Base-by-base conservation (phyloP, 169 alveolate species). In the Plasmodium knowlesi region DNA sequence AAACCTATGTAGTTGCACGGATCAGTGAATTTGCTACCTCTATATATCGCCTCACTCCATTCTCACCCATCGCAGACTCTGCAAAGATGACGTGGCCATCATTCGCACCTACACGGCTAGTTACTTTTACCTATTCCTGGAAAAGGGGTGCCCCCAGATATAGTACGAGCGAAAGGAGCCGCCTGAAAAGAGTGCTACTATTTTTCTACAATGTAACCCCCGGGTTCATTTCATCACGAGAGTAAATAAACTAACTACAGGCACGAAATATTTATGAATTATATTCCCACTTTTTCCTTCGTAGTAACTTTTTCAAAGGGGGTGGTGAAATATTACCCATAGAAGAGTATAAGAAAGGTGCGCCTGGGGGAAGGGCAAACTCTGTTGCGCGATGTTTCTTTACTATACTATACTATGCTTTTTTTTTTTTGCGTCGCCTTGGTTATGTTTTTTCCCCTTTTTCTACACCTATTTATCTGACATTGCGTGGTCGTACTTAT, bases 81-180 rank as follows among this genome's bases (percentile, higher is more conserved):
- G 94, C 82, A 89, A 89, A n/a, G 94, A 89, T 32, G 94, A 79
- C 12, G 94, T 80, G 32, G 84, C 94, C n/a, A 25, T 30, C 22
- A 89, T 89, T 28, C 86, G 94, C 19, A 34, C 71, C 10, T 89
- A 79, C 82, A 89, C 94, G 46, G 46, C 94, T 32, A 79, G 74
- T 39, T 79, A 89, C 41, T 89, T 89, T 34, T 89, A 89, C 30
- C 43, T 78, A 1, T 79, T 89, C 78, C 46, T 89, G 46, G 53
- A 57, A 67, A 89, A 89, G 61, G 94, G 94, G 46, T 89, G 94
- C 46, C 94, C 94, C 14, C 73, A 67, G 10, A 54, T 89, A 54
- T 89, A 89, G 94, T 89, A 79, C 67, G 37, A 12, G 16, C 28
- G 25, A 67, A 25, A 67, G 0, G 30, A 5, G 37, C 14, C 76